Evolutionary conservation across 495 filamentous ascomycete species (phyloP).

Genomic region (Beverwykella pulmonaria): DNA sequence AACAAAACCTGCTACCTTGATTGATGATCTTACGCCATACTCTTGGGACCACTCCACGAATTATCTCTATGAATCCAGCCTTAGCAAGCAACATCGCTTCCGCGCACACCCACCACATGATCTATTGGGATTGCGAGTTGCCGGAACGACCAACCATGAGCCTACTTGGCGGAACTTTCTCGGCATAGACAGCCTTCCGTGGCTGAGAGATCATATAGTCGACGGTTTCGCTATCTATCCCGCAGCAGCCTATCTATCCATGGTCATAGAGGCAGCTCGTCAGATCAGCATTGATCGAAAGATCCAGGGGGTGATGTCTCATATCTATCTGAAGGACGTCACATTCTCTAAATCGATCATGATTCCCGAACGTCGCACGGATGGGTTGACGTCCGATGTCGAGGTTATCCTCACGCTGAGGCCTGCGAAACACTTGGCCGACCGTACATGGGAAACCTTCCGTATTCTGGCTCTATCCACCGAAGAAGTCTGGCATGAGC

Average conservation of each 20-base stretch:
- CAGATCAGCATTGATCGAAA: conserved; percentile 1
- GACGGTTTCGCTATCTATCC: conserved; percentile 53
- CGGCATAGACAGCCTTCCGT: background rate
- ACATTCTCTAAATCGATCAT: background rate
- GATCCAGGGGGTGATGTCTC: background rate
- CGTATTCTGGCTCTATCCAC: no score
- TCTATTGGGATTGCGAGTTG: conserved; percentile 55
- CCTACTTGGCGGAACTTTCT: conserved; percentile 37
- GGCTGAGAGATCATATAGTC: conserved; percentile 21
- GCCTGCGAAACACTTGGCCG: no score
- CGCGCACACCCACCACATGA: conserved; percentile 47
- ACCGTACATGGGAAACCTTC: no score
- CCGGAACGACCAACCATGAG: conserved; percentile 53
- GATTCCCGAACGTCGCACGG: no score
- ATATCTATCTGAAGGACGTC: conserved; percentile 2
- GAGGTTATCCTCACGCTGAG: no score
- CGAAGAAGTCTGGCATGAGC: no score
- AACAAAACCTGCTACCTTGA: no score
- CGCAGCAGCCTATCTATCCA: conserved; percentile 9
- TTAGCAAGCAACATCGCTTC: conserved; percentile 26
- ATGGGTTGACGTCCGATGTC: no score
- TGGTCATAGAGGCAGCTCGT: conserved; percentile 17
- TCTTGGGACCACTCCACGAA: background rate
- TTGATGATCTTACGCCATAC: background rate
- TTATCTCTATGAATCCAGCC: background rate